phyloP scores from a whole-genome alignment of 768 basidiomycete species.

The Boletus tomentosulus region DNA sequence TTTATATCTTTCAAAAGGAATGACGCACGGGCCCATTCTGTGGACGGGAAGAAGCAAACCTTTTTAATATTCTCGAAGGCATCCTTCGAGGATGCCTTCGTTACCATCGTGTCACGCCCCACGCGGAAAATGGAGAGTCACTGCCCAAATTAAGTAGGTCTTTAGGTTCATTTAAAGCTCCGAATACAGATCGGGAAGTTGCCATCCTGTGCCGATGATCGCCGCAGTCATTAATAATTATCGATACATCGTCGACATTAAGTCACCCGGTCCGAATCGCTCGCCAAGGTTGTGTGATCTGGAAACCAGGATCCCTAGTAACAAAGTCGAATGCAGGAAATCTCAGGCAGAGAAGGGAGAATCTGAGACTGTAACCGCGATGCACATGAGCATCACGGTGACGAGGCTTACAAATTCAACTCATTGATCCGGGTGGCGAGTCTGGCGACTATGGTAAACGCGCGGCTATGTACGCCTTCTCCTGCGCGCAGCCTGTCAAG shows the following conservation, averaged over 20 bases:
- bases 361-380: neutral
- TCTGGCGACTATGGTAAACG: no score
- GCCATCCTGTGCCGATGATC: constrained; percentile 16
- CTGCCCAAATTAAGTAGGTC: constrained; percentile 24
- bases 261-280: no score
- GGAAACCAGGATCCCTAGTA: no score
- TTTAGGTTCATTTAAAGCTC: constrained; percentile 25
- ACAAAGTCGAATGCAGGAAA: neutral
- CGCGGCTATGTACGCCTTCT: no score
- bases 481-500: no score
- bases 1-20: constrained; percentile 23
- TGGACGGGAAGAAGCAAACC: constrained; percentile 19
- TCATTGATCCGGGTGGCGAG: no score
- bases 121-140: constrained; percentile 3
- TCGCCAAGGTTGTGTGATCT: no score
- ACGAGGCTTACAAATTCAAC: no score
- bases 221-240: neutral
- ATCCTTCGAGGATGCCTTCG: constrained; percentile 14
- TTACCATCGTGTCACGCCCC: constrained; percentile 11
- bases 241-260: no score
- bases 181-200: constrained; percentile 15
- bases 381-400: no score
- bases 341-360: no score
- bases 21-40: constrained; percentile 29
- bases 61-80: constrained; percentile 14